phyloP scores from a whole-genome alignment of 2,329 filamentous ascomycete genomes.

The Talaromyces sp. region DNA sequence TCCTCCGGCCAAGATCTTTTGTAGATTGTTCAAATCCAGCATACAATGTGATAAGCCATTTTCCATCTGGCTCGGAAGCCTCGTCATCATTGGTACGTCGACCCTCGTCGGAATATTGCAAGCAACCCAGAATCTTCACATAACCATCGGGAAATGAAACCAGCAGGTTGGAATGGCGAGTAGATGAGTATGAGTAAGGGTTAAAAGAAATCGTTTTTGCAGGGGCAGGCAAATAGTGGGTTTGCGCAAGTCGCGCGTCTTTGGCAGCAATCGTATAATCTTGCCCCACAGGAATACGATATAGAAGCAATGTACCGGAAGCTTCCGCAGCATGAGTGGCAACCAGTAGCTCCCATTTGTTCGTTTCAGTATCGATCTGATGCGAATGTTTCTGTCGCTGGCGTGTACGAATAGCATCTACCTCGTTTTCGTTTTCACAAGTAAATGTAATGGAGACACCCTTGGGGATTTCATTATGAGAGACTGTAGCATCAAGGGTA shows the following conservation, averaged over 20 bases:
- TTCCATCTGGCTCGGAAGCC: conserved; percentile 30
- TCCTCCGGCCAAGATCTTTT: conserved; percentile 29
- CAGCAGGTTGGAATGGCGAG: conserved; percentile 51
- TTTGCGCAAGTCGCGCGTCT: conserved; percentile 41
- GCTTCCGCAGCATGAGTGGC: conserved; percentile 43
- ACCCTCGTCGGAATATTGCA: conserved; percentile 31
- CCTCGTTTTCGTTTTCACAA: conserved; percentile 26
- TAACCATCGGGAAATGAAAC: conserved; percentile 51
- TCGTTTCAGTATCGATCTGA: conserved; percentile 12
- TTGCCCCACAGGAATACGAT: conserved; percentile 36
- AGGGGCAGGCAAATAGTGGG: conserved; percentile 45
- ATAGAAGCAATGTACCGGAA: conserved; percentile 40
- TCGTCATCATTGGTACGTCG: conserved; percentile 24
- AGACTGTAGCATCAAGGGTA: conserved; percentile 41
- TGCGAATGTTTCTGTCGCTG: conserved; percentile 24
- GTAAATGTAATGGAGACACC: conserved; percentile 53
- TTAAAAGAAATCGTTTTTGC: conserved; percentile 51
- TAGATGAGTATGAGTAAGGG: conserved; percentile 47
- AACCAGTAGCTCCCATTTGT: conserved; percentile 41
- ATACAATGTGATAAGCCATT: conserved; percentile 41
- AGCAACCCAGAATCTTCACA: conserved; percentile 54
- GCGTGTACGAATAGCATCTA: conserved; percentile 21
- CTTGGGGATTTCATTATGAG: conserved; percentile 48
- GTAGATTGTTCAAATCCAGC: conserved; percentile 34
- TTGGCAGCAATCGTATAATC: conserved; percentile 28